Evolutionary conservation across 1,284 basidiomycete species (phyloP).

Genomic region (Cryptococcus sp.): DNA sequence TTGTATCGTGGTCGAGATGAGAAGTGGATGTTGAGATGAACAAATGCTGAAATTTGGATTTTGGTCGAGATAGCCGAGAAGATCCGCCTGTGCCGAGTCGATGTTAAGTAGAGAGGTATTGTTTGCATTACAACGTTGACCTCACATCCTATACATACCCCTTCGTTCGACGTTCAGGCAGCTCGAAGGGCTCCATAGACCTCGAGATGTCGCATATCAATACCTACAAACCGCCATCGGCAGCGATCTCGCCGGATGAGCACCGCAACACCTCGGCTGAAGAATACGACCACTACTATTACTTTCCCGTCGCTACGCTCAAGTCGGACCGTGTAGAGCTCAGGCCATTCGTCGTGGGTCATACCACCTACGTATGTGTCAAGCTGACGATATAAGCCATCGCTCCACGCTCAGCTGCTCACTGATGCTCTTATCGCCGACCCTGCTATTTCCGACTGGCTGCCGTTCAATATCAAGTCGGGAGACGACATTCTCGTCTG

Average conservation of each 20-base stretch:
- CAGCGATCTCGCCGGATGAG: conserved; percentile 12
- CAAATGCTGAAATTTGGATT: not conserved
- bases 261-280: conserved; percentile 32
- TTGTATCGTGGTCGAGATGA: not conserved
- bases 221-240: conserved; percentile 15
- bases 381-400: conserved; percentile 13
- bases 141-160: no score
- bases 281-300: conserved; percentile 42
- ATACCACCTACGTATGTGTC: not conserved
- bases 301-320: conserved; percentile 29
- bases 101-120: no score
- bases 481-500: conserved; percentile 30
- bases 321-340: conserved; percentile 32
- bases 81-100: no score
- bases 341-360: conserved; percentile 23
- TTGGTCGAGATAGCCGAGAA: not conserved
- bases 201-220: conserved; percentile 15
- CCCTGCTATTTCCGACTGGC: conserved; percentile 25
- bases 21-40: no score
- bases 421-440: conserved; percentile 21
- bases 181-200: no score
- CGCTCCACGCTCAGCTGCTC: conserved; percentile 31
- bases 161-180: no score
- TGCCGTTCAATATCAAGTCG: conserved; percentile 14
- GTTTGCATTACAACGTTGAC: no score